Evolutionary conservation across 805 yeast species (phyloP), one percentile per base, ranked within the genome.

Genomic region (Hanseniaspora hatyaiensis): DNA sequence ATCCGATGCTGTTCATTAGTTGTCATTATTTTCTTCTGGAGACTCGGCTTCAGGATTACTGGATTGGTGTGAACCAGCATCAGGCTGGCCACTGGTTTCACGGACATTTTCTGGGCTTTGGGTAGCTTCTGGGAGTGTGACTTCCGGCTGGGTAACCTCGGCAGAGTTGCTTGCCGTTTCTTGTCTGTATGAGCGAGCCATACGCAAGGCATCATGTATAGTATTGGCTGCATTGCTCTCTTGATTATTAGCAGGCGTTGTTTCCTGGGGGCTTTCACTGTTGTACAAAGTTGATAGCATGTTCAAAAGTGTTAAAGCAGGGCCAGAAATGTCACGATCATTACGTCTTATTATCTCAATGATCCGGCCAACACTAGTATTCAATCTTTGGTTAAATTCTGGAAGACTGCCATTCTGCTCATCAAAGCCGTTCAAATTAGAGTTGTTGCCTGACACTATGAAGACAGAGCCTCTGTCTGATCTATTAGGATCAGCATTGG

Each of bases 351-450:
- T 26, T 8, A 16, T 18, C 16, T 37, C 32, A 5, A 37, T 15
- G 12, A 37, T 16, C 26, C 40, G 15, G 16, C 31, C 11, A 4
- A 37, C 15, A 28, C 20, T 28, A 16, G 24, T 24, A 18, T 20
- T 28, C 12, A 38, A 31, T 15, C 31, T 40, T 32, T 32, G 30
- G n/a, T 32, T 40, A 12, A 26, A 16, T 20, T 45, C 47, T 42
- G 42, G 29, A 12, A 6, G 19, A 28, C 22, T 36, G 20, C 8
- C 30, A 18, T 34, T n/a, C n/a, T n/a, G n/a, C n/a, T n/a, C n/a
- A 40, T 16, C 23, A 24, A n/a, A 15, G 8, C 39, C 8, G 13
- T 31, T n/a, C 15, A 28, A 5, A 4, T 33, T 15, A 8, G 13
- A n/a, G 26, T 11, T 13, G 18, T 16, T 26, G 40, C 40, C 40